Evolutionary conservation across 2,329 filamentous ascomycete genomes (phyloP), one percentile per base, ranked within the genome.

Genomic region (Hymenoscyphus linearis): DNA sequence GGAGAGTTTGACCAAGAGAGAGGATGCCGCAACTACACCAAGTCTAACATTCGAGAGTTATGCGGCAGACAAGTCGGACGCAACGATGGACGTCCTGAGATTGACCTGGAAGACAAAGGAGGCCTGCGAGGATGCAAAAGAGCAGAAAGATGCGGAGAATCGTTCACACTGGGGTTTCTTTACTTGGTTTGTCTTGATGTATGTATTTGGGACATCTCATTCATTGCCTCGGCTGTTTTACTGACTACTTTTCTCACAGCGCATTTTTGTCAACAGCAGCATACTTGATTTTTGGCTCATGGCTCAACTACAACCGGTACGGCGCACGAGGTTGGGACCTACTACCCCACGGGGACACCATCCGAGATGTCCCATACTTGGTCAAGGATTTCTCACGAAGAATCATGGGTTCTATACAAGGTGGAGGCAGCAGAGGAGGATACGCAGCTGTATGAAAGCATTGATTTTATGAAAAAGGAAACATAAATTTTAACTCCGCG

Each of bases 281-380:
- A 26, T 99, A 98, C 77, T 87, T 99, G 67, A 96, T 98, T 74
- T 98, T 98, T 72, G 93, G 93, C 66, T 96, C 93, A 22, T 99
- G 95, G 95, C 86, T 98, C 74, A 98, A 98, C 80, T 98, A 98
- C 82, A 97, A 92, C 79, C 90, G 93, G 64, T 96, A 96, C 76
- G 93, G 93, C 55, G 93, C 93, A 58, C 84, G 93, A 52, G 95
- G 95, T 61, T 98, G 93, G 93, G 95, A 98, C 71, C 82, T 97
- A 18, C 80, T 98, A 18, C 95, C 95, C 14, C 93, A 98, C 73
- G 90, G 90, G 66, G 95, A 99, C 75, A 89, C 90, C 0, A 89
- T 98, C 69, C 87, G 93, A 66, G 95, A 99, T 72, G 78, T 97
- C 22, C 95, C 95, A 2, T 98, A 97, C 73, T 82, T 98, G 59